Conservation (phyloP, 805 yeast genomes). For the Wickerhamomyces pijperi region DNA sequence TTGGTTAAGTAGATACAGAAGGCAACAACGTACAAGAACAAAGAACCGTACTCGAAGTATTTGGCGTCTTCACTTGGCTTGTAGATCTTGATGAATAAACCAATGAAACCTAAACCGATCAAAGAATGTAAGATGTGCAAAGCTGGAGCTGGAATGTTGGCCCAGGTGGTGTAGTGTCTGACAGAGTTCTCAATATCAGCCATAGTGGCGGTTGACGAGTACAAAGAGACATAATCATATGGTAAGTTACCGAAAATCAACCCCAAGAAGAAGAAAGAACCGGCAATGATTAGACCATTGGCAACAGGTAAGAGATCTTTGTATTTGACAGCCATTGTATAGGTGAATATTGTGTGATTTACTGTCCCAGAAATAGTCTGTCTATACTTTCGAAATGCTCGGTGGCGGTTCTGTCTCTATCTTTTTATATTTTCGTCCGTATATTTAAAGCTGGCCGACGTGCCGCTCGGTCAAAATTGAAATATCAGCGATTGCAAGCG, state of each 20-base stretch:
- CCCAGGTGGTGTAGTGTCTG: slow-evolving; percentile 67
- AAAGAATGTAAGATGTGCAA: slow-evolving; percentile 55
- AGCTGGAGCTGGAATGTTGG: slow-evolving; percentile 46
- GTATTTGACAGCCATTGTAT: slow-evolving; percentile 21
- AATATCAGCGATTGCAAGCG: too few relatives aligned
- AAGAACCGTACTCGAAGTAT: slow-evolving; percentile 82
- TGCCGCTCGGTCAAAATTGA: too few relatives aligned
- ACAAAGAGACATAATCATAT: slow-evolving; percentile 68
- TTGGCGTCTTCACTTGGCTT: slow-evolving; percentile 80
- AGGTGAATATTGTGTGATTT: too few relatives aligned
- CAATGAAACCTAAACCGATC: slow-evolving; percentile 54
- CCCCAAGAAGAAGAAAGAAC: slow-evolving; percentile 64
- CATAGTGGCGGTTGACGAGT: slow-evolving; percentile 41
- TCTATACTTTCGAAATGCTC: too few relatives aligned
- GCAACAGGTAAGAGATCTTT: slow-evolving; percentile 37
- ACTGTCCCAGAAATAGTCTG: too few relatives aligned
- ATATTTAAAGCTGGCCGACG: too few relatives aligned
- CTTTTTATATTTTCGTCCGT: too few relatives aligned
- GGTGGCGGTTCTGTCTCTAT: too few relatives aligned
- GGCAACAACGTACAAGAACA: slow-evolving; percentile 62
- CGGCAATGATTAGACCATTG: slow-evolving; percentile 31
- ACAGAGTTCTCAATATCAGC: slow-evolving; percentile 51
- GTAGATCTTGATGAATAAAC: slow-evolving; percentile 67
- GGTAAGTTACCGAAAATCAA: slow-evolving; percentile 68
- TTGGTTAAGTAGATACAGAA: slow-evolving; percentile 79